phyloP scores from a whole-genome alignment of 2,329 filamentous ascomycete genomes.

The Ceratocystis variospora region DNA sequence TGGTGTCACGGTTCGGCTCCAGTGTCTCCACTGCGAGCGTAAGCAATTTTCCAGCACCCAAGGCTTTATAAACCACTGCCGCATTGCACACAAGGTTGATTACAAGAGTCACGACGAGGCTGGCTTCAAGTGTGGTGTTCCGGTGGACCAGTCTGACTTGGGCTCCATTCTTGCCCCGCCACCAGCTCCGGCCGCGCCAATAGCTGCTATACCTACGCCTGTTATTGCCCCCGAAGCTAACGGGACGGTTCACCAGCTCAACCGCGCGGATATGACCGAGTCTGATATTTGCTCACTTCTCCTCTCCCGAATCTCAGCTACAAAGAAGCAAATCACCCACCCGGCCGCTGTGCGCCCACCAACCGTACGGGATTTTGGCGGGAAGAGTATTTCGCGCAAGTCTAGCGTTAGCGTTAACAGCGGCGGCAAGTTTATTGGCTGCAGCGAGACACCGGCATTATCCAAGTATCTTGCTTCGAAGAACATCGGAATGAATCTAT shows the following conservation, averaged over 20 bases:
- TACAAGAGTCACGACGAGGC: conserved; percentile 96
- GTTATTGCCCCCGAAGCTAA: background rate
- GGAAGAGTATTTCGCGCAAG: conserved; percentile 9
- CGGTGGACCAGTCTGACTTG: conserved; percentile 42
- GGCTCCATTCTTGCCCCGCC: conserved; percentile 7
- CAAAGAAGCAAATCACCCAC: conserved; percentile 16
- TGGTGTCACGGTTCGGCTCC: conserved; percentile 73
- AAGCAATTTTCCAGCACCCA: conserved; percentile 93
- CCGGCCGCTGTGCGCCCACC: conserved; percentile 3
- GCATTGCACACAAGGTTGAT: conserved; percentile 83
- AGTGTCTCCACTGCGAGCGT: conserved; percentile 76
- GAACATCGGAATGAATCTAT: conserved; percentile 16
- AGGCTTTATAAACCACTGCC: conserved; percentile 98
- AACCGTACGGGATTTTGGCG: conserved; percentile 5
- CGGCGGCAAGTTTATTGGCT: conserved; percentile 16
- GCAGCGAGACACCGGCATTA: conserved; percentile 15
- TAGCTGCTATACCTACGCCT: background rate
- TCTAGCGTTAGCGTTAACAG: conserved; percentile 3
- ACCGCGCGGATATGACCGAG: conserved; percentile 11
- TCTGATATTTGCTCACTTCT: conserved; percentile 19
- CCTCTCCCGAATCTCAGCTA: conserved; percentile 17
- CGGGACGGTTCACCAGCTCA: conserved; percentile 12
- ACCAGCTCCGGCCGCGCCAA: conserved; percentile 1
- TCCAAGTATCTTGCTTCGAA: conserved; percentile 18
- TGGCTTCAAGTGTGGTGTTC: conserved; percentile 72